phyloP scores from a whole-genome alignment of 2,329 filamentous ascomycete genomes.

The Thielaviopsis punctulata region DNA sequence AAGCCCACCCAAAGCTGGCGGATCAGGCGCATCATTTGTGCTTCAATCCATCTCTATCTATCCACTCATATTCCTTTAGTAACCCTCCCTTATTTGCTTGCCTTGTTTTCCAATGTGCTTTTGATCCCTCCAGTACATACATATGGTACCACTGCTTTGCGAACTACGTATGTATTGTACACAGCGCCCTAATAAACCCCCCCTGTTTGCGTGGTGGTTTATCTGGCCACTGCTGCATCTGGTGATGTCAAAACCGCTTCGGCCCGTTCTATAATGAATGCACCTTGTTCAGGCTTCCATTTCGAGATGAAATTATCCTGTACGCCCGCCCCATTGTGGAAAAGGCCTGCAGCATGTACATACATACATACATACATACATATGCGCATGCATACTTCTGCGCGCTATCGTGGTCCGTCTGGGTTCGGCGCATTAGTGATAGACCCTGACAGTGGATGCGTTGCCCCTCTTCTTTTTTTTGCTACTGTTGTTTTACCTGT shows the following conservation, averaged over 20 bases:
- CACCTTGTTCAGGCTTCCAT: background rate
- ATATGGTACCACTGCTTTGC: too few species aligned
- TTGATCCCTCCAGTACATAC: too few species aligned
- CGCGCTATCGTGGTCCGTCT: too few species aligned
- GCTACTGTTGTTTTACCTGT: background rate
- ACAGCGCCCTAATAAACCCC: background rate
- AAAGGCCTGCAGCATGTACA: too few species aligned
- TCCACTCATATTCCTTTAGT: background rate
- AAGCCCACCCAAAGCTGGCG: background rate
- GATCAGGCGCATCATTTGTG: background rate
- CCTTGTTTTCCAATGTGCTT: too few species aligned
- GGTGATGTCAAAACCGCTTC: constrained; percentile 3
- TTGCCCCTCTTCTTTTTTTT: background rate
- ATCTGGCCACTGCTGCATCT: constrained; percentile 4
- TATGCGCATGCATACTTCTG: too few species aligned
- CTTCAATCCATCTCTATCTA: background rate
- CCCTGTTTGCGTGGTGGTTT: background rate
- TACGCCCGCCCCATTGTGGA: too few species aligned
- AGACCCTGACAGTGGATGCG: background rate
- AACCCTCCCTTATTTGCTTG: too few species aligned
- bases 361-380: too few species aligned
- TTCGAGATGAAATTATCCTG: too few species aligned
- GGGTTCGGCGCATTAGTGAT: background rate
- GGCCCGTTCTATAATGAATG: constrained; percentile 2
- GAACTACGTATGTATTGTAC: too few species aligned